Base-by-base conservation (phyloP, 192 early-diverging fungal genomes). In the Cetraspora pellucida region DNA sequence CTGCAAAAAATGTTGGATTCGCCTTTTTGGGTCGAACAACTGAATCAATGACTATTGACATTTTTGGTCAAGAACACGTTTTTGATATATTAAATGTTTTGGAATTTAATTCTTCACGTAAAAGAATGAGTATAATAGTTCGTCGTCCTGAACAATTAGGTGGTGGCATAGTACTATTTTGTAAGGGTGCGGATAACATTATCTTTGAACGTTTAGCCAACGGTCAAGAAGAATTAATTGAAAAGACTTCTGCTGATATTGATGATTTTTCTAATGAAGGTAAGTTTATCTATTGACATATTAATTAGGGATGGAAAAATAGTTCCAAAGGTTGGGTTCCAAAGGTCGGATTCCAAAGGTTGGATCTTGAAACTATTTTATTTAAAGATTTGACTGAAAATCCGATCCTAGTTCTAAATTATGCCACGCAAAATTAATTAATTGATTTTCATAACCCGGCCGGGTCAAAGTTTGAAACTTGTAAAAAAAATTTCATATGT, bases 171-270 rank as follows among this genome's bases (percentile, higher is more conserved):
- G 83, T 97, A 19, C 70, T 99, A 66, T 90, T 95, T 59, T 91
- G 91, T 70, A 99, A 99, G 82, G 97, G 97, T 23, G 97, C 97
- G 17, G 97, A 99, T 77, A 96, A 93, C 77, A 91, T 99, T 50
- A 97, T 99, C 61, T 92, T 94, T 61, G 95, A 95, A 70, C 88
- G 96, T 25, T 80, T 97, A 43, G 73, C 77, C 21, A 55, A 60
- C 0, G 79, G 68, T 10, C 84, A 89, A 74, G 87, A 88, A 13
- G 66, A 77, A 7, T 72, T 91, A 61, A 80, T 89, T 16, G 85
- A 89, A 52, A 76, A 82, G 61, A 93, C 93, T 4, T 82, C 87
- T 25, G 55, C 81, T 11, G 90, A 95, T 74, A 87, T 95, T 47
- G 92, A 93, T 47, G 78, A 82, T 11, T 95, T 93, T 84, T 92